Evolutionary conservation across 2,329 filamentous ascomycete genomes (phyloP).

Genomic region (Phaeosphaeria sp.): DNA sequence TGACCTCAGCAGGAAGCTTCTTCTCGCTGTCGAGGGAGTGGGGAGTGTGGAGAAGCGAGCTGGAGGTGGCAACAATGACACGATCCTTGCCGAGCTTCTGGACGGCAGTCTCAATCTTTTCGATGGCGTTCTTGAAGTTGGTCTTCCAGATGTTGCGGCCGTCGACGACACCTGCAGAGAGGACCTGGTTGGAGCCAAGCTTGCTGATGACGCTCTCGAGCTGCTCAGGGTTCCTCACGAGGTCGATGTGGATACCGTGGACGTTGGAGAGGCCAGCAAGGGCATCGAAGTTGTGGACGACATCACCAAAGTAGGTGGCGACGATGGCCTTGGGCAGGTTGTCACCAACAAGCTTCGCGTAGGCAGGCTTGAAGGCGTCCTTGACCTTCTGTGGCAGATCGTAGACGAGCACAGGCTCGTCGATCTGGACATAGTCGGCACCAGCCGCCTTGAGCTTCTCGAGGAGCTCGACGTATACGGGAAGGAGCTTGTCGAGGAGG

Average conservation of each 20-base stretch:
- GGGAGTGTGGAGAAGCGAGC: constrained; percentile 96
- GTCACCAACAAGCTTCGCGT: constrained; percentile 84
- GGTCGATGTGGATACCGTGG: constrained; percentile 90
- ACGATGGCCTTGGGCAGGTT: constrained; percentile 88
- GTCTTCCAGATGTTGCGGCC: constrained; percentile 99
- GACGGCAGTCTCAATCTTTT: constrained; percentile 85
- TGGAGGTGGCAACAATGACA: constrained; percentile 95
- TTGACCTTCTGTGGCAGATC: constrained; percentile 90
- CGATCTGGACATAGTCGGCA: constrained; percentile 96
- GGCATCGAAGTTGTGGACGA: constrained; percentile 97
- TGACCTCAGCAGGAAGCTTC: constrained; percentile 92
- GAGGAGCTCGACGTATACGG: constrained; percentile 93
- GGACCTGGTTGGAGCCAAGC: constrained; percentile 85
- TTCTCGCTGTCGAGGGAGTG: constrained; percentile 99
- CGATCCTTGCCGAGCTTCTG: constrained; percentile 98
- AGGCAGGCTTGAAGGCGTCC: constrained; percentile 96
- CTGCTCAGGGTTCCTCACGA: constrained; percentile 98
- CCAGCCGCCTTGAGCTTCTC: constrained; percentile 93
- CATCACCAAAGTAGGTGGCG: constrained; percentile 98
- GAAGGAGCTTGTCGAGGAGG: constrained; percentile 90
- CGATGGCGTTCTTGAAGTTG: constrained; percentile 95
- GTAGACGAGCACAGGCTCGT: constrained; percentile 96
- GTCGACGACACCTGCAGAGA: constrained; percentile 96
- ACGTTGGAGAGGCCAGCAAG: constrained; percentile 75
- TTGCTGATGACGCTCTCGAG: constrained; percentile 83